Evolutionary conservation across 2,329 filamentous ascomycete species (phyloP), one percentile per base, ranked within the genome.

Genomic region (Emericellopsis atlantica): DNA sequence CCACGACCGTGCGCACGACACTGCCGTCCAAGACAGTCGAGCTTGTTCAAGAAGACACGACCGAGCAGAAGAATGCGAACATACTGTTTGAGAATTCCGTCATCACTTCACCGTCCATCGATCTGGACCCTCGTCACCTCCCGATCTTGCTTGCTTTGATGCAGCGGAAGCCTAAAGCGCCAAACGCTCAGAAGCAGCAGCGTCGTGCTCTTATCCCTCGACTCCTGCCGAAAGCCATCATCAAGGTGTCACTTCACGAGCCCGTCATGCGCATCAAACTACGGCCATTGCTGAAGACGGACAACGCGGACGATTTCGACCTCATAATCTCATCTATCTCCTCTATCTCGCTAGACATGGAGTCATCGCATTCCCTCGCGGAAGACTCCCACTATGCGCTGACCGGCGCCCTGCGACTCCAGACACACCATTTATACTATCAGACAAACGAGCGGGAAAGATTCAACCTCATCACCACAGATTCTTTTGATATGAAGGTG

Each of bases 191-290:
- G n/a, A 58, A 57, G 37, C 61, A 69, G 44, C 69, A 67, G 48
- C 70, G 67, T 33, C 74, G 88, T 49, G 72, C 78, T 41, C 66
- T 98, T 29, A 82, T 98, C 24, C 95, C 90, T 12, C 79, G 86
- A n/a, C 72, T 96, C 4, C 68, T 98, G 8, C 92, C 92, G 2
- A 96, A 96, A 63, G 84, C 90, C 1, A 94, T 76, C 52, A 83
- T 96, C 59, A 98, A 96, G 55, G 79, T 96, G 33, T 95, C 92
- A 0, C 84, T 98, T 62, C 92, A 98, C 54, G 92, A 98, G 56
- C 92, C 92, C 1, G 93, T 98, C 14, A 59, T 96, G 46, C 80
- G 93, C 50, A 89, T 98, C 47, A 79, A 89, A 7, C 67, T 98
- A 5, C 89, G 89, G 5, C 81, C 90, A 0, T 76, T 92, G 46